A percentile compares a stretch with the other conserved stretches of the same genome.
These are phyloP conservation scores for Eucalyptus curtisii DNA, from an alignment of 345 rosid species.

Conservation along the genomic window DNA sequence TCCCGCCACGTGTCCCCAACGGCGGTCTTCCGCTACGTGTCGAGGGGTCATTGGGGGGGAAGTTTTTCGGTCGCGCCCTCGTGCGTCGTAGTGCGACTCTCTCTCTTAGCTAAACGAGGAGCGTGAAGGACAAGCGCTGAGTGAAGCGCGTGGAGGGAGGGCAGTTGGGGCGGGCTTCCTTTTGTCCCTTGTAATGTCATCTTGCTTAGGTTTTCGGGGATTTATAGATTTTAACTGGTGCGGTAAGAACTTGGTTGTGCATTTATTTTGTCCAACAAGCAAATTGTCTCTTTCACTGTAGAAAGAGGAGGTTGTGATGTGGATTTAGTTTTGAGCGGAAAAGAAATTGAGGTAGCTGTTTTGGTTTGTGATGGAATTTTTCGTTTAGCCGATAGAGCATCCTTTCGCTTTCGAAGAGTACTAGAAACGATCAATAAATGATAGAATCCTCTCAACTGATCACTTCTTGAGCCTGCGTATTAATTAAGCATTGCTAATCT, in stretches of 20 bases:
- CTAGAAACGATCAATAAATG: fast-evolving
- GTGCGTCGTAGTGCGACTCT: not conserved
- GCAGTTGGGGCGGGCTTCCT: not conserved
- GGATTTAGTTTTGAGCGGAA: not conserved
- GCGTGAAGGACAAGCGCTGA: not conserved
- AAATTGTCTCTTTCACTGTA: not conserved
- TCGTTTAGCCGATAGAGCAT: fast-evolving
- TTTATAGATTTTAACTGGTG: not conserved
- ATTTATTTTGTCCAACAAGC: not conserved
- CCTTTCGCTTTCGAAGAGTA: fast-evolving
- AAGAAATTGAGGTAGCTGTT: not conserved
- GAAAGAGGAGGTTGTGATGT: not conserved
- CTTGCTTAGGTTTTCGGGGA: not conserved
- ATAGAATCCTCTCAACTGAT: fast-evolving
- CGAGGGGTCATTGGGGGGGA: fast-evolving
- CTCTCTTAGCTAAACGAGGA: not conserved
- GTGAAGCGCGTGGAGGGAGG: not conserved
- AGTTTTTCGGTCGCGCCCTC: not conserved
- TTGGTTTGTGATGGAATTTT: not conserved
- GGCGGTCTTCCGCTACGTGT: not conserved
- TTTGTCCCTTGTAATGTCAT: not conserved
- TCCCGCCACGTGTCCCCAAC: not conserved
- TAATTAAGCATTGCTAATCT: fast-evolving
- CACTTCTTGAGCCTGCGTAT: not conserved
- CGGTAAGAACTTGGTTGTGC: not conserved